phyloP scores from a whole-genome alignment of 2,329 filamentous ascomycete species.

The Aspergillus ustus region DNA sequence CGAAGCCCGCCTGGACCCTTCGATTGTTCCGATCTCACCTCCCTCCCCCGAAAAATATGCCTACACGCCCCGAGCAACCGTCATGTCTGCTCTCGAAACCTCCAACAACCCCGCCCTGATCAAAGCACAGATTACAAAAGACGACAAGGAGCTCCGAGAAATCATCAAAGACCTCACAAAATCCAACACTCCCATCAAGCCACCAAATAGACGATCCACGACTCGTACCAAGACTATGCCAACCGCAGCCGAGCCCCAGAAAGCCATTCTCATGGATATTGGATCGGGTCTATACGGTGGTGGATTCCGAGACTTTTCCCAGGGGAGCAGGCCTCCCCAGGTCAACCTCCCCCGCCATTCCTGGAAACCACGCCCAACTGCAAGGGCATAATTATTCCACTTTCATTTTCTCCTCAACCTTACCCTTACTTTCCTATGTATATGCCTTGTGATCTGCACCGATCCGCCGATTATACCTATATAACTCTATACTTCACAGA shows the following conservation, averaged over 20 bases:
- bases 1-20: slow-evolving; percentile 70
- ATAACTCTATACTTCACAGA: slow-evolving; percentile 18
- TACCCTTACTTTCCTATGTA: slow-evolving; percentile 20
- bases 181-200: slow-evolving; percentile 26
- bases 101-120: slow-evolving; percentile 67
- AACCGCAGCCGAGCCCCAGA: slow-evolving; percentile 48
- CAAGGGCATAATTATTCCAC: slow-evolving; percentile 28
- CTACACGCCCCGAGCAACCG: slow-evolving; percentile 73
- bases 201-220: slow-evolving; percentile 30
- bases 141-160: slow-evolving; percentile 73
- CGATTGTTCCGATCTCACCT: slow-evolving; percentile 60
- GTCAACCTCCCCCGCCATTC: slow-evolving; percentile 37
- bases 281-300: slow-evolving; percentile 41
- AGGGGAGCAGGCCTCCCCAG: slow-evolving; percentile 37
- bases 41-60: slow-evolving; percentile 65
- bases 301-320: slow-evolving; percentile 33
- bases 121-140: slow-evolving; percentile 78
- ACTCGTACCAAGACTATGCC: slow-evolving; percentile 34
- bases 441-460: slow-evolving; percentile 19
- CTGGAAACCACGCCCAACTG: slow-evolving; percentile 40
- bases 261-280: slow-evolving; percentile 51
- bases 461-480: neutral
- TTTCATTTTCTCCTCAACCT: slow-evolving; percentile 10
- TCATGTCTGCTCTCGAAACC: slow-evolving; percentile 75
- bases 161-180: slow-evolving; percentile 68